Base-by-base conservation (phyloP, 2,329 filamentous ascomycete genomes). In the Fusarium redolens region DNA sequence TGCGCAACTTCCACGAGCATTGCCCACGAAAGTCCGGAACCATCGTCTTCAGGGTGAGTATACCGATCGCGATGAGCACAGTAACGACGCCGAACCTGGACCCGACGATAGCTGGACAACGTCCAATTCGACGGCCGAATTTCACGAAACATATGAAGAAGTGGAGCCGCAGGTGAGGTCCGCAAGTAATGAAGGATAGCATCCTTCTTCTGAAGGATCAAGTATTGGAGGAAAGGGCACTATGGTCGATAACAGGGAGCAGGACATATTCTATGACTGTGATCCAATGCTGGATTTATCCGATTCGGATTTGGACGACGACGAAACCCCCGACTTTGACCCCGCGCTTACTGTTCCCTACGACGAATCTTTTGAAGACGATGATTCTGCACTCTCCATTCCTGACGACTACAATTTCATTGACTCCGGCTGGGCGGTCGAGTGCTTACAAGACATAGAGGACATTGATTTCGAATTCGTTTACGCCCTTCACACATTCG, bases 401-500 rank as follows among this genome's bases (percentile, higher is more conserved):
- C 77, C 79, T 82, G 81, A 86, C 81, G 86, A 93, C 79, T 80
- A 87, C 67, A 86, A 87, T 83, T 92, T 90, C 82, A 82, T 92
- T 86, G 90, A 93, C 81, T 91, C 89, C 76, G 92, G 91, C 67
- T 95, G 91, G 92, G 91, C 88, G 82, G 88, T 88, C 84, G 89
- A 93, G 86, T 92, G 92, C 94, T 97, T 95, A 97, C 93, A 90
- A 88, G 88, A 92, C 83, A 83, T 87, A 98, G 96, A 99, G 89
- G 96, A 99, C 80, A 99, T 99, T 83, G 96, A 99, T 87, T 98
- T 99, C 86, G 96, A 98, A 82, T 98, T 98, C 84, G 96, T 99
- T 69, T 99, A 99, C 85, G 96, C 96, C 33, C 87, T 99, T 65
- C 96, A 98, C 82, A 99, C 96, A 5, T 99, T 99, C 79, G 93